Base-by-base conservation (phyloP, 352 stramenopile species). In the Pythium sp. region DNA sequence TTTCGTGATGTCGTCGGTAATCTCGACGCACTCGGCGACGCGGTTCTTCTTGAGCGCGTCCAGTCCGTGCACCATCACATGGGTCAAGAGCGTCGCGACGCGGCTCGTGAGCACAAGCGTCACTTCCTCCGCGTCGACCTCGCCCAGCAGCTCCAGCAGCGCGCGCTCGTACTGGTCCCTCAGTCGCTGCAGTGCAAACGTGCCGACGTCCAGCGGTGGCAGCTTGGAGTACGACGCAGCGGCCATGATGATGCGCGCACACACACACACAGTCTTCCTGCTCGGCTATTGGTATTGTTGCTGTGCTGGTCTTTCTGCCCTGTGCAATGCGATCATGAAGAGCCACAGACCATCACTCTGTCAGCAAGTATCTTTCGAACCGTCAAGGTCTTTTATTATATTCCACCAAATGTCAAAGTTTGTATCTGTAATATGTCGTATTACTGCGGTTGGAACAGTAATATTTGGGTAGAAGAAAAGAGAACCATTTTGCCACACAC, bases 31-130 rank as follows among this genome's bases (percentile, higher is more conserved):
- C 66, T 89, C 80, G 24, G 75, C 69, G 14, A 87, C 72, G 55
- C 74, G 64, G 58, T 70, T 59, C 20, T 49, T 64, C 61, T 78
- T 77, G 41, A 84, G 71, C 3, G 86, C 60, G 2, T 73, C 66
- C 2, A 84, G 68, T 12, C 81, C 84, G 43, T 78, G 56, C 5
- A 84, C 72, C 36, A 90, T 84, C 49, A 92, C 75, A 60, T 91
- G 81, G 30, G 81, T 83, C 38, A 92, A 72, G 56, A 92, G 71
- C 63, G 79, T 75, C 30, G 78, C 79, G 28, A 92, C 57, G 2
- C 84, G 78, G 41, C 79, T 82, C 22, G 80, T 72, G 49, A 90
- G 71, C 71, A 92, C 81, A 32, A 90, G 71, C 34, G 80, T 80
- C 63, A 86, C 74, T 38, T 73, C 72, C 18, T 60, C 62, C 3